Percentiles rank a stretch among this genome's conserved stretches.
These are phyloP conservation scores for Lunularia cruciata DNA, from an alignment of 225 moss, liverwort and hornwort species.

Conservation along the genomic window DNA sequence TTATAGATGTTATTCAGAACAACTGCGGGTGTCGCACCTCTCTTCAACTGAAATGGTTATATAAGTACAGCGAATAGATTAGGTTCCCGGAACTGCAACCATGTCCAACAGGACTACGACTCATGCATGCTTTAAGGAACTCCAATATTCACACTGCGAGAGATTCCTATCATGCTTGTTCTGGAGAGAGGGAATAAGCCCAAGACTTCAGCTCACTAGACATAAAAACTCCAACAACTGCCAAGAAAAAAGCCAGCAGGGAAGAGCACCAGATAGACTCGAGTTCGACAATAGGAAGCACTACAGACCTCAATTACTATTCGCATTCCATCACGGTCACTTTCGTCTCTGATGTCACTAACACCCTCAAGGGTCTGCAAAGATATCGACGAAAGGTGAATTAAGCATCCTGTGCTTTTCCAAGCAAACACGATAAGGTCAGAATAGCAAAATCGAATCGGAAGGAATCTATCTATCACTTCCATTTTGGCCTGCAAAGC, in stretches of 20 bases:
- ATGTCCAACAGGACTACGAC: no score
- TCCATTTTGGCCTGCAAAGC: no score
- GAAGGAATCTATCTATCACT: neutral
- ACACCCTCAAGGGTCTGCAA: conserved; percentile 84
- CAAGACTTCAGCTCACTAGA: no score
- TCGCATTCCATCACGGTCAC: conserved; percentile 92
- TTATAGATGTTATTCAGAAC: conserved; percentile 94
- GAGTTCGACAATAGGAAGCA: no score
- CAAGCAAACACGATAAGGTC: neutral
- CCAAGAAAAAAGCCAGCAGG: no score
- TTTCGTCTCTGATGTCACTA: conserved; percentile 95
- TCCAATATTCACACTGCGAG: no score
- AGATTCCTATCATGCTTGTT: no score
- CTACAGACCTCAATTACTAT: conserved; percentile 79
- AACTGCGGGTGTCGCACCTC: conserved; percentile 85
- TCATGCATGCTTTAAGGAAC: no score
- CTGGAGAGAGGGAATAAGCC: no score
- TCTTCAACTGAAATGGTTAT: conserved; percentile 65
- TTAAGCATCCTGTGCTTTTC: neutral
- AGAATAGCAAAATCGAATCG: neutral
- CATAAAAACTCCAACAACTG: no score
- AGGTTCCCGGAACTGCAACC: no score
- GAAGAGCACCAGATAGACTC: no score
- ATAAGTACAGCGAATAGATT: neutral
- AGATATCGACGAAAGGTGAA: neutral